A percentile compares a stretch with the other conserved stretches of the same genome.
Conservation (phyloP, 2,329 filamentous ascomycete genomes). For the Shiraia bambusicola region DNA sequence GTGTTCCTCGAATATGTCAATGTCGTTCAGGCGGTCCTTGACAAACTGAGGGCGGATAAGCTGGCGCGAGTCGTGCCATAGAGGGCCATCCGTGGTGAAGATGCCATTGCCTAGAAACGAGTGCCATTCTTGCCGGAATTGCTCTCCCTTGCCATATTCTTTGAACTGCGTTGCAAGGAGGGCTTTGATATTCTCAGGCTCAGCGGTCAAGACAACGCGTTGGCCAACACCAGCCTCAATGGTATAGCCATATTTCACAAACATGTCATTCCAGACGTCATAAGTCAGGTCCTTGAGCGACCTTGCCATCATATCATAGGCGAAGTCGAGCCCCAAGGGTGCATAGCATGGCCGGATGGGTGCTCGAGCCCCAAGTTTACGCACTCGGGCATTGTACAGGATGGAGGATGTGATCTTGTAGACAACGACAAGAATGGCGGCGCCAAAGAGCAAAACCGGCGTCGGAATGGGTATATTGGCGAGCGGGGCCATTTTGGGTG, state of each 20-base stretch:
- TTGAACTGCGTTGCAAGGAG: slow-evolving; percentile 83
- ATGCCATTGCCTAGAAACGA: slow-evolving; percentile 72
- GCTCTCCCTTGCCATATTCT: slow-evolving; percentile 79
- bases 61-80: slow-evolving; percentile 79
- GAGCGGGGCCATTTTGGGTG: slow-evolving; percentile 25
- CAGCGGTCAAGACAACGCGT: slow-evolving; percentile 73
- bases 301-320: slow-evolving; percentile 58
- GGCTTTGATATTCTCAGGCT: slow-evolving; percentile 89
- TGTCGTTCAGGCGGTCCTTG: slow-evolving; percentile 77
- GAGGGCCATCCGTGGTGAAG: slow-evolving; percentile 71
- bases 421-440: slow-evolving; percentile 19
- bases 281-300: slow-evolving; percentile 59
- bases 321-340: slow-evolving; percentile 62
- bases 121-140: slow-evolving; percentile 74
- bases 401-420: slow-evolving; percentile 23
- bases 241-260: slow-evolving; percentile 56
- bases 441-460: slow-evolving; percentile 24
- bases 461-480: slow-evolving; percentile 20
- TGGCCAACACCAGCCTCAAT: slow-evolving; percentile 60
- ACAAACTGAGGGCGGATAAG: slow-evolving; percentile 85
- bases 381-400: slow-evolving; percentile 41
- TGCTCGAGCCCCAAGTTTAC: slow-evolving; percentile 50
- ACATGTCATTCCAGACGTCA: slow-evolving; percentile 60
- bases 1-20: slow-evolving; percentile 79
- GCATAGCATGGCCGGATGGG: slow-evolving; percentile 41